Conservation (phyloP, 257 asterid genomes). For the Solanum chmielewskii region DNA sequence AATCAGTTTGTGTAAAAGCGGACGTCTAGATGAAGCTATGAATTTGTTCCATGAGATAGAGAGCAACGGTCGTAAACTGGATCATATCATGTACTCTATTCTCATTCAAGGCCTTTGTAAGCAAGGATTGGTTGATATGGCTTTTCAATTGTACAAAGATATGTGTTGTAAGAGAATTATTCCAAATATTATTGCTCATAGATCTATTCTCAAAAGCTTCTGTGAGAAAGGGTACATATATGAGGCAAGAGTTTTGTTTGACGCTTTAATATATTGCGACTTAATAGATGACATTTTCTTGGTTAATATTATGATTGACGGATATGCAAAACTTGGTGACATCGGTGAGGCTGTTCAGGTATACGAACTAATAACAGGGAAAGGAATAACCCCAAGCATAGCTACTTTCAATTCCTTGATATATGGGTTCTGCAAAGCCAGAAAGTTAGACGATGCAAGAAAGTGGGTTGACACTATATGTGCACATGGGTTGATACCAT, state of each 20-base stretch:
- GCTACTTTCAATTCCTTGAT: constrained; percentile 66
- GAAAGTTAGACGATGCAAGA: constrained; percentile 31
- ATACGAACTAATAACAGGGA: constrained; percentile 30
- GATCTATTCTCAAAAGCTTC: constrained; percentile 38
- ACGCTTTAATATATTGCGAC: constrained; percentile 21
- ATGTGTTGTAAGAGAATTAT: constrained; percentile 28
- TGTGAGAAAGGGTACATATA: constrained; percentile 30
- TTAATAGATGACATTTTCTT: constrained; percentile 41
- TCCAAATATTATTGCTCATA: constrained; percentile 29
- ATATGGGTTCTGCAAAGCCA: constrained; percentile 46
- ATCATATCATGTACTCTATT: constrained; percentile 41
- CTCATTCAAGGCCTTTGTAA: constrained; percentile 60
- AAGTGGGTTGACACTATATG: constrained; percentile 24
- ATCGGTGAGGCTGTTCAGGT: constrained; percentile 39
- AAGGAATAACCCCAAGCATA: constrained; percentile 49
- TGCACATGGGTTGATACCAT: constrained; percentile 44
- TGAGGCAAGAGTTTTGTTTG: constrained; percentile 55
- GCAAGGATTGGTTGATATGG: constrained; percentile 39
- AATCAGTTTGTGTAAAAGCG: constrained; percentile 54
- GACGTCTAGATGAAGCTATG: constrained; percentile 42
- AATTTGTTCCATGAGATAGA: constrained; percentile 39
- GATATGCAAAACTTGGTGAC: constrained; percentile 54
- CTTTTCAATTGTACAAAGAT: constrained; percentile 36
- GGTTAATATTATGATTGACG: constrained; percentile 56
- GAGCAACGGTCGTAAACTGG: constrained; percentile 39